A percentile compares a stretch with the other conserved stretches of the same genome.
Evolutionary conservation across 2,329 filamentous ascomycete species (phyloP).

Genomic region (Lecanicillium sp.): DNA sequence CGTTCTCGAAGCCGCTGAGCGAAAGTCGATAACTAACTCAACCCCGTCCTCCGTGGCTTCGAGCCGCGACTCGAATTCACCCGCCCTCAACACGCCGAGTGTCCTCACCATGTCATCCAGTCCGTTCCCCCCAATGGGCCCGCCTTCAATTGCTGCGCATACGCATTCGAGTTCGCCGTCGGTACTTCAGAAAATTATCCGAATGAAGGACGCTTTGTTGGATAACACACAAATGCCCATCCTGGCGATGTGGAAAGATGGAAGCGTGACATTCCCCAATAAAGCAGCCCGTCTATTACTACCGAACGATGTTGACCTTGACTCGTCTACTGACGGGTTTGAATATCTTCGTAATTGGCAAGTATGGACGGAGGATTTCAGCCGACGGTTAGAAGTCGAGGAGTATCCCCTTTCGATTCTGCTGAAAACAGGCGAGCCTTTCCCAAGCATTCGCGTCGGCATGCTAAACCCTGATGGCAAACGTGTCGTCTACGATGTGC

Average conservation of each 20-base stretch:
- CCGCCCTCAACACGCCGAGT: conserved; percentile 43
- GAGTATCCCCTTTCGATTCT: conserved; percentile 63
- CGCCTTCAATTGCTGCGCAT: conserved; percentile 47
- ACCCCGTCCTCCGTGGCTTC: conserved; percentile 40
- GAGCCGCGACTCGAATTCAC: conserved; percentile 39
- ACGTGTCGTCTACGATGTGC: conserved; percentile 53
- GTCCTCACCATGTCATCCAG: conserved; percentile 44
- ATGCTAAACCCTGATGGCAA: conserved; percentile 47
- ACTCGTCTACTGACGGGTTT: conserved; percentile 35
- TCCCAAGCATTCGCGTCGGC: conserved; percentile 53
- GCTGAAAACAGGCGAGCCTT: conserved; percentile 51
- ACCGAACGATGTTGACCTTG: conserved; percentile 30
- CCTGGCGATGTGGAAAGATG: conserved; percentile 74
- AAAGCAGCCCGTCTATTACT: conserved; percentile 52
- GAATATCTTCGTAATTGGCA: conserved; percentile 54
- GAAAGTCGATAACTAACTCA: conserved; percentile 33
- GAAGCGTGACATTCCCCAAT: conserved; percentile 67
- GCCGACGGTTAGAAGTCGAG: conserved; percentile 42
- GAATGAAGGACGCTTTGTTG: conserved; percentile 70
- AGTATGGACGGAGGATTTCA: conserved; percentile 61
- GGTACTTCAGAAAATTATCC: conserved; percentile 62
- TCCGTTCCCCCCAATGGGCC: conserved; percentile 60
- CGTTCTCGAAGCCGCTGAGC: conserved; percentile 38
- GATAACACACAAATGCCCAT: conserved; percentile 70
- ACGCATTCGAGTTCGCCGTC: conserved; percentile 52